Percentiles rank a stretch among this genome's conserved stretches.
phyloP scores from a whole-genome alignment of 257 asterid species.

The Lithospermum erythrorhizon region DNA sequence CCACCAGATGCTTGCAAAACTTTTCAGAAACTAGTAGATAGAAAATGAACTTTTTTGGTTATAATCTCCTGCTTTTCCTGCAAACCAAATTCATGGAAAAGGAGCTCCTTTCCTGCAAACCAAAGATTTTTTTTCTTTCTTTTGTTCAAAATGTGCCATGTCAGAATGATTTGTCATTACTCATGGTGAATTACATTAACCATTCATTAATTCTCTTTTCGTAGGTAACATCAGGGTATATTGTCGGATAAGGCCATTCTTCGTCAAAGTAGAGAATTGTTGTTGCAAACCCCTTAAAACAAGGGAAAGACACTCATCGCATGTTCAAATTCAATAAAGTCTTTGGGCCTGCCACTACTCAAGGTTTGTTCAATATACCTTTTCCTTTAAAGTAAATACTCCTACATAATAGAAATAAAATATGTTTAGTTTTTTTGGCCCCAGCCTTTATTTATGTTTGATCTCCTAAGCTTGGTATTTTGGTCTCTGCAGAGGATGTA shows the following conservation, averaged over 20 bases:
- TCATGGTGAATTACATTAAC: slow-evolving; percentile 4
- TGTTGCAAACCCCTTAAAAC: slow-evolving; percentile 71
- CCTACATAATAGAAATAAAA: neutral
- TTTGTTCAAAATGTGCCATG: neutral
- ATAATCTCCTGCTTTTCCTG: neutral
- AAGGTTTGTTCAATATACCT: slow-evolving; percentile 40
- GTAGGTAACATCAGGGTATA: slow-evolving; percentile 88
- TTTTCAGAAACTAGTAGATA: neutral
- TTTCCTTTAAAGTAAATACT: neutral
- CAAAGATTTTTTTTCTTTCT: neutral
- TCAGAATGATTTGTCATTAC: slow-evolving; percentile 8
- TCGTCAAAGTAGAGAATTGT: slow-evolving; percentile 80
- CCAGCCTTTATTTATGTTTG: neutral
- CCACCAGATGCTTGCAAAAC: too few species aligned
- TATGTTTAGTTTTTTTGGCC: neutral
- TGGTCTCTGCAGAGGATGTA: slow-evolving; percentile 56
- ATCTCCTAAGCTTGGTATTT: slow-evolving; percentile 4
- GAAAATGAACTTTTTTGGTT: neutral
- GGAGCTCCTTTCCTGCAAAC: neutral
- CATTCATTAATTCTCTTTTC: slow-evolving; percentile 10
- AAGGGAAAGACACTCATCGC: slow-evolving; percentile 78
- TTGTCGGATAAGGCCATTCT: slow-evolving; percentile 88
- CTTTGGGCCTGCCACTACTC: slow-evolving; percentile 67
- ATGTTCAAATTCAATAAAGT: slow-evolving; percentile 90
- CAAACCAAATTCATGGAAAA: neutral